phyloP scores from a whole-genome alignment of 2,329 filamentous ascomycete species.

The Botryotinia globosa region DNA sequence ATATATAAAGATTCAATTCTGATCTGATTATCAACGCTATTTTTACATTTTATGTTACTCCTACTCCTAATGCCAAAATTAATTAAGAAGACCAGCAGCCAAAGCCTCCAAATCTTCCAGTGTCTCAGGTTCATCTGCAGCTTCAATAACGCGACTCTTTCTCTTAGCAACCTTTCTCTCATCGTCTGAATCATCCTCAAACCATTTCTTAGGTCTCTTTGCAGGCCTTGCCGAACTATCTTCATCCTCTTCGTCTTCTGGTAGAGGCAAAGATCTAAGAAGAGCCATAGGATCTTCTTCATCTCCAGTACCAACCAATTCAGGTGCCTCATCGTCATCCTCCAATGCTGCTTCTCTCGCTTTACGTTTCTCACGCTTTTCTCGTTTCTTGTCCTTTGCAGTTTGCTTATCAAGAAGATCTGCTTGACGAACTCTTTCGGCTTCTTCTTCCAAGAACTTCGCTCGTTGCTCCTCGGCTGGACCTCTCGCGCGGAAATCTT shows the following conservation, averaged over 20 bases:
- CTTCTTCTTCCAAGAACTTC: constrained; percentile 75
- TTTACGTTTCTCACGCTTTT: constrained; percentile 65
- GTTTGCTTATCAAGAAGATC: constrained; percentile 81
- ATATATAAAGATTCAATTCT: constrained; percentile 10
- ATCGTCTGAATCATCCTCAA: constrained; percentile 62
- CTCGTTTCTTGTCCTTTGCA: constrained; percentile 72
- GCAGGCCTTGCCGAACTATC: constrained; percentile 53
- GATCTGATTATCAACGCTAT: constrained; percentile 7
- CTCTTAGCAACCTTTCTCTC: constrained; percentile 45
- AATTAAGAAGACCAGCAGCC: constrained; percentile 67
- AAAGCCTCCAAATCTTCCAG: constrained; percentile 76
- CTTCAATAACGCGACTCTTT: constrained; percentile 56
- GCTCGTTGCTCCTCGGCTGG: constrained; percentile 71
- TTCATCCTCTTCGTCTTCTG: constrained; percentile 48
- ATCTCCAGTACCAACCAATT: constrained; percentile 39
- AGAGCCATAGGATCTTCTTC: constrained; percentile 57
- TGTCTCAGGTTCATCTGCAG: constrained; percentile 69
- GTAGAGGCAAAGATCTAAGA: constrained; percentile 55
- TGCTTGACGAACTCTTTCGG: constrained; percentile 65
- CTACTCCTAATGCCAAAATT: background rate
- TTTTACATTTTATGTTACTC: background rate
- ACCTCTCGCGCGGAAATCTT: constrained; percentile 72
- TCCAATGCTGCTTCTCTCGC: constrained; percentile 58
- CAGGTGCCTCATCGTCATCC: constrained; percentile 36
- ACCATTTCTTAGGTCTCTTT: constrained; percentile 77